These are phyloP conservation scores for Ophiosphaerella korrae DNA, from an alignment of 2,329 filamentous ascomycete genomes.

Conservation along the genomic window DNA sequence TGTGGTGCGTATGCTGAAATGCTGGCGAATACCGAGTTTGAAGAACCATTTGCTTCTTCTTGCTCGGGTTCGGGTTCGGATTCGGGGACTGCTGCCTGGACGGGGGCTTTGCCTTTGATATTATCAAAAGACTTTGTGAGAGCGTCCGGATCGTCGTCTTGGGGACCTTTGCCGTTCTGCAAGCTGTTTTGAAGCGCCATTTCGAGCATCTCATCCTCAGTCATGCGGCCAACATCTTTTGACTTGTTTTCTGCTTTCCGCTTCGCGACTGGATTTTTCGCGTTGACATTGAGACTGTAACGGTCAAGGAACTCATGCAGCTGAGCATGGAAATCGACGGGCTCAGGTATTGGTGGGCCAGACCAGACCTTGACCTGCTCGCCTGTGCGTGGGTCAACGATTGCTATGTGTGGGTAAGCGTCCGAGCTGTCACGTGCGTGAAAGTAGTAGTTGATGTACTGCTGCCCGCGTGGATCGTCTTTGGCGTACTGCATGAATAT, in stretches of 20 bases:
- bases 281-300: constrained; percentile 85
- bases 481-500: constrained; percentile 95
- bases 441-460: constrained; percentile 93
- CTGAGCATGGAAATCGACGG: constrained; percentile 85
- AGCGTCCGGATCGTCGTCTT: constrained; percentile 81
- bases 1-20: constrained; percentile 79
- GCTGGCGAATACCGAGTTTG: constrained; percentile 62
- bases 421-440: constrained; percentile 77
- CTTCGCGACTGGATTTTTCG: constrained; percentile 90
- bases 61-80: constrained; percentile 23
- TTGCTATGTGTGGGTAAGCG: constrained; percentile 93
- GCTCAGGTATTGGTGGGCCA: constrained; percentile 75
- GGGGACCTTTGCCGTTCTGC: constrained; percentile 59
- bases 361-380: constrained; percentile 98
- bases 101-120: constrained; percentile 57
- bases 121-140: constrained; percentile 71
- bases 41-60: constrained; percentile 38
- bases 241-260: constrained; percentile 73
- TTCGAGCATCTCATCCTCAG: constrained; percentile 95
- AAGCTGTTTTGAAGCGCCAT: constrained; percentile 91
- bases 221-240: constrained; percentile 84
- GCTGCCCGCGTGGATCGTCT: constrained; percentile 74
- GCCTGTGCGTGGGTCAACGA: constrained; percentile 92
- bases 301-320: constrained; percentile 96
- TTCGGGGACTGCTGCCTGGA: constrained; percentile 19